Evolutionary conservation across 495 filamentous ascomycete species (phyloP).

Genomic region (Trichocladium uniseriatum): DNA sequence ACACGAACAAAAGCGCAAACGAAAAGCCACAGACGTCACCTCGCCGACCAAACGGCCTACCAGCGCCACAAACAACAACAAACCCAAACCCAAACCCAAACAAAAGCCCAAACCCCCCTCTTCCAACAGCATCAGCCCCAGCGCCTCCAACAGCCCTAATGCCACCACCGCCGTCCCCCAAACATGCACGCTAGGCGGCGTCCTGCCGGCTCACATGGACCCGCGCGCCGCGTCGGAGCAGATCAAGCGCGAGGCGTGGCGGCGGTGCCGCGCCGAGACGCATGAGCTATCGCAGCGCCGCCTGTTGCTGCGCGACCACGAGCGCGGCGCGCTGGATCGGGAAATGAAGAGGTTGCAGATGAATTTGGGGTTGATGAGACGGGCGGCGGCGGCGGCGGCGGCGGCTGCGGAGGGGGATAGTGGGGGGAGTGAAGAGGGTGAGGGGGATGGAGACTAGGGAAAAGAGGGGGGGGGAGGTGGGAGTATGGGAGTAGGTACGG

Average conservation of each 20-base stretch:
- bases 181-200: neutral
- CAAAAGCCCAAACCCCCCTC: neutral
- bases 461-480: no score
- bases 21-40: neutral
- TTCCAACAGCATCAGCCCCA: neutral
- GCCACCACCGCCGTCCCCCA: neutral
- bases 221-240: conserved; percentile 17
- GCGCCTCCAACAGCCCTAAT: neutral
- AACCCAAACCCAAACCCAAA: neutral
- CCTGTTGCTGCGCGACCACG: conserved; percentile 17
- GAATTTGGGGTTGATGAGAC: conserved; percentile 16
- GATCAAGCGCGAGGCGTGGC: conserved; percentile 21
- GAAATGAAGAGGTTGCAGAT: conserved; percentile 18
- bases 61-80: neutral
- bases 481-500: no score
- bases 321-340: conserved; percentile 17
- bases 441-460: neutral
- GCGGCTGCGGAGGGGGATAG: conserved; percentile 1
- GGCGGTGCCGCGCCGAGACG: conserved; percentile 18
- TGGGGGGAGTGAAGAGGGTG: neutral
- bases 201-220: conserved; percentile 10
- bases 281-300: conserved; percentile 20
- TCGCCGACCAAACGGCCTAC: neutral
- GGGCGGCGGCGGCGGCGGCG: conserved; percentile 4
- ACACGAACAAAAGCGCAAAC: neutral